These are phyloP conservation scores for Geranium incanum DNA, from an alignment of 441 rosid species.

Conservation along the genomic window DNA sequence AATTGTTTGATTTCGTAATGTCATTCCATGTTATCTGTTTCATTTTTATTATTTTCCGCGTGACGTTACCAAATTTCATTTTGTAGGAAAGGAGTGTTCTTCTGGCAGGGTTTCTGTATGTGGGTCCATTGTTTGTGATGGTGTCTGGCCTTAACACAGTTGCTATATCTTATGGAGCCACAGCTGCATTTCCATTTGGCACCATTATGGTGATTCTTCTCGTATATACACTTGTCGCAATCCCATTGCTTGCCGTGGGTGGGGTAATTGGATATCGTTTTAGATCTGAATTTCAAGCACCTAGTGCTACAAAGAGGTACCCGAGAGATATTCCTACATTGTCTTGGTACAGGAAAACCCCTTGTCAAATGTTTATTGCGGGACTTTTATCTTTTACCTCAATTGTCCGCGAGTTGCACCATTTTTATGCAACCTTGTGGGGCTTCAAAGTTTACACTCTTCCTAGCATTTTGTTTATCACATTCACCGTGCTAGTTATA, in stretches of 20 bases:
- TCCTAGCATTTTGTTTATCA: conserved; percentile 50
- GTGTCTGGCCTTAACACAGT: conserved; percentile 49
- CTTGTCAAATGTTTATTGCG: conserved; percentile 57
- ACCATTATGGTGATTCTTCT: conserved; percentile 54
- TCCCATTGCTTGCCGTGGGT: conserved; percentile 69
- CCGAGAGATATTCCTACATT: conserved; percentile 52
- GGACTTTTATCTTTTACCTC: conserved; percentile 68
- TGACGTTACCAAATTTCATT: conserved; percentile 12
- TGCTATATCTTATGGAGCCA: conserved; percentile 60
- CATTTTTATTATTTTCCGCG: not conserved
- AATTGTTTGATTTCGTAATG: conserved; percentile 14
- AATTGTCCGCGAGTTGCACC: conserved; percentile 55
- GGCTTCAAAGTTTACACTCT: conserved; percentile 59
- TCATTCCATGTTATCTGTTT: conserved; percentile 8
- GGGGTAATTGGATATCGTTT: conserved; percentile 52
- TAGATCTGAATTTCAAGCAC: conserved; percentile 57
- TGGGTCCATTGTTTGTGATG: conserved; percentile 44
- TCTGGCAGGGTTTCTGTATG: conserved; percentile 53
- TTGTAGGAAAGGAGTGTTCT: conserved; percentile 59
- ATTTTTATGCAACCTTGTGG: conserved; percentile 65
- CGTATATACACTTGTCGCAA: conserved; percentile 33
- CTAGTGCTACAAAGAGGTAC: conserved; percentile 44
- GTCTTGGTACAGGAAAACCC: conserved; percentile 58
- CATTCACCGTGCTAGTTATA: conserved; percentile 46
- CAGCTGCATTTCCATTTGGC: conserved; percentile 74